A percentile compares a stretch with the other conserved stretches of the same genome.
Evolutionary conservation across 106 monocot genomes (phyloP).

Genomic region (Alisma plantagoaquatica): DNA sequence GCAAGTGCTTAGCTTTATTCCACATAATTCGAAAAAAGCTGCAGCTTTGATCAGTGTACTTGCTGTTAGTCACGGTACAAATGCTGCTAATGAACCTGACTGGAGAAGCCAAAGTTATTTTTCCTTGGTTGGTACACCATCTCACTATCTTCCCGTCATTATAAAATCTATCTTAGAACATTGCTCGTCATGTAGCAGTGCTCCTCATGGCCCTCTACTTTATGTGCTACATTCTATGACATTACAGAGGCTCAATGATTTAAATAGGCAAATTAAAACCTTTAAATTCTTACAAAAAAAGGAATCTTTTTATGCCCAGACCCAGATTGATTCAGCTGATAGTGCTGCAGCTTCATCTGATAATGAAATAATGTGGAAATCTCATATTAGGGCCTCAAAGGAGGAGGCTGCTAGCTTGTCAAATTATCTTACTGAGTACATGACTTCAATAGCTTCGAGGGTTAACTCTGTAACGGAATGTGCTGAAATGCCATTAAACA

Average conservation of each 20-base stretch:
- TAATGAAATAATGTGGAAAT: slow-evolving; percentile 21
- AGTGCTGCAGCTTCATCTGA: not conserved
- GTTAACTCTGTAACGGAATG: slow-evolving; percentile 2
- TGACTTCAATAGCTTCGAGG: no score
- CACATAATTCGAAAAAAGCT: slow-evolving; percentile 50
- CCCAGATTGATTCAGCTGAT: slow-evolving; percentile 7
- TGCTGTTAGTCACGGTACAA: slow-evolving; percentile 26
- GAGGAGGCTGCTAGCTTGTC: slow-evolving; percentile 51
- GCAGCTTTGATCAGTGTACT: slow-evolving; percentile 41
- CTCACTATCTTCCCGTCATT: slow-evolving; percentile 40
- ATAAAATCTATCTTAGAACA: slow-evolving; percentile 23
- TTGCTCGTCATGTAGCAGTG: slow-evolving; percentile 16
- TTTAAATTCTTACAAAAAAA: slow-evolving; percentile 44
- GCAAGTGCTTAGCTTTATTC: slow-evolving; percentile 59
- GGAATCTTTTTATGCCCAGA: no score
- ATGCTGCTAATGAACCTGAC: slow-evolving; percentile 26
- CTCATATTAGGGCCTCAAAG: slow-evolving; percentile 12
- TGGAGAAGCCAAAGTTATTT: slow-evolving; percentile 51
- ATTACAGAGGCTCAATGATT: slow-evolving; percentile 60
- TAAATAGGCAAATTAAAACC: slow-evolving; percentile 49
- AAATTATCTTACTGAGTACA: not conserved
- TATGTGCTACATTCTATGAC: slow-evolving; percentile 50
- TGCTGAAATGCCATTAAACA: not conserved
- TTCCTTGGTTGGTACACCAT: slow-evolving; percentile 52
- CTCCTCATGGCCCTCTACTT: slow-evolving; percentile 30